Evolutionary conservation across 2,329 filamentous ascomycete genomes (phyloP).

Genomic region (Aspergillus floridensis): DNA sequence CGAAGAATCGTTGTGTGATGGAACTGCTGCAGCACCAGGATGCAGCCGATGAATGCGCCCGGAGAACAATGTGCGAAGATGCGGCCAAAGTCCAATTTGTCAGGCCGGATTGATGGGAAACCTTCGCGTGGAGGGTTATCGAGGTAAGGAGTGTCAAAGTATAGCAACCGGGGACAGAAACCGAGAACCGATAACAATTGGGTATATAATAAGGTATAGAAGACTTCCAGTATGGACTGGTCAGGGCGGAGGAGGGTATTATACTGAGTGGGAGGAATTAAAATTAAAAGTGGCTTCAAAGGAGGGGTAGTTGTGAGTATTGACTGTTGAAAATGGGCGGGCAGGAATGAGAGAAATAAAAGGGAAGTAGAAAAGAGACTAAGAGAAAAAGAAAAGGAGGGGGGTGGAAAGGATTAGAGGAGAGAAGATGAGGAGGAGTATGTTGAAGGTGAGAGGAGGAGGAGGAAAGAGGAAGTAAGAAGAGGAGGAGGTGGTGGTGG

Average conservation of each 20-base stretch:
- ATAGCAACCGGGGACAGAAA: slow-evolving; percentile 13
- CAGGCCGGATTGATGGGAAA: slow-evolving; percentile 10
- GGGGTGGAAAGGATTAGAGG: slow-evolving; percentile 6
- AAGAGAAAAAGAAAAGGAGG: slow-evolving; percentile 12
- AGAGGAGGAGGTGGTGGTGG: slow-evolving; percentile 16
- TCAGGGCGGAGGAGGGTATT: slow-evolving; percentile 3
- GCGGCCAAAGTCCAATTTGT: slow-evolving; percentile 6
- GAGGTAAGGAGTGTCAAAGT: slow-evolving; percentile 13
- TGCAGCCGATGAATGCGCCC: slow-evolving; percentile 14
- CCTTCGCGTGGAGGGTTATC: slow-evolving; percentile 6
- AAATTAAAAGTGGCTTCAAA: background rate
- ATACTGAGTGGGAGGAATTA: background rate
- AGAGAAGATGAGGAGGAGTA: too few relatives aligned
- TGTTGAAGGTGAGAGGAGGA: slow-evolving; percentile 10
- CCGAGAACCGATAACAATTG: slow-evolving; percentile 4
- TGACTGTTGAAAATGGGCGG: background rate
- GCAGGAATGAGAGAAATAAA: background rate
- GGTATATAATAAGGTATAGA: slow-evolving; percentile 10
- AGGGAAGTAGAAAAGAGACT: slow-evolving; percentile 9
- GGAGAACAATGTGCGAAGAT: slow-evolving; percentile 8
- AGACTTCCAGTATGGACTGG: slow-evolving; percentile 1
- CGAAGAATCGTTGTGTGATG: slow-evolving; percentile 19
- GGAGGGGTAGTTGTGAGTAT: background rate
- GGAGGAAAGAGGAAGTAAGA: slow-evolving; percentile 12
- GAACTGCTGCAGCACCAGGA: slow-evolving; percentile 36